Base-by-base conservation (phyloP, 371 early-diverging fungal species). In the Apophysomyces trapeziformis region DNA sequence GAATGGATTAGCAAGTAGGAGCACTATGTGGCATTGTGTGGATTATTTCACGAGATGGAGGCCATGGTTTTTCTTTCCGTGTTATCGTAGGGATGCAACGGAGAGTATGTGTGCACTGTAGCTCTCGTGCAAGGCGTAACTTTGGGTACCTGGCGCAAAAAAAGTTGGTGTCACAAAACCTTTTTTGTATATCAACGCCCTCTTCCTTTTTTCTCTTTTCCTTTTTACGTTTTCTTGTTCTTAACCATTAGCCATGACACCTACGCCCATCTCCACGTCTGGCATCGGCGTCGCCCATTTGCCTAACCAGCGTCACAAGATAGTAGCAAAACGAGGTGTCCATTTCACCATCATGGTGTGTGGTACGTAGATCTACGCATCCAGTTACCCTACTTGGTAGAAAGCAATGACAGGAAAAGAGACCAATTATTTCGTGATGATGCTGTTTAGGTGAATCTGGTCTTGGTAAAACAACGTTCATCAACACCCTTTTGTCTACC, bases 341-440 rank as follows among this genome's bases (percentile, higher is more conserved):
- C 85, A 92, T 84, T 97, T 96, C 79, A 97, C 97, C 62, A 71
- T 99, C 66, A 95, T 97, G 93, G 95, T 97, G n/a, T 96, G 96
- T 61, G 99, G 97, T 89, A 87, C 66, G 87, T 73, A 18, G 18
- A 9, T 36, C 38, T 47, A n/a, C 12, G 13, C 41, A 16, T 61
- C 12, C 38, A 18, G n/a, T 41, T 36, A 12, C 16, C 41, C 47
- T 66, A 46, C 56, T 12, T 32, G 13, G 21, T 62, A 14, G 16
- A 21, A 18, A 50, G 21, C 16, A 21, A 50, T 21, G 5, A 21
- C 21, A 9, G 9, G 9, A 50, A 50, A 50, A 50, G 21, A 50
- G 16, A 7, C 54, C 16, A 50, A 18, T 21, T 43, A 5, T 58
- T 9, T 63, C 14, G 38, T 3, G 37, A 1, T 9, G 38, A 37